A percentile compares a stretch with the other conserved stretches of the same genome.
These are phyloP conservation scores for Blepharisma stoltei DNA, from an alignment of 73 alveolate species.

Conservation along the genomic window DNA sequence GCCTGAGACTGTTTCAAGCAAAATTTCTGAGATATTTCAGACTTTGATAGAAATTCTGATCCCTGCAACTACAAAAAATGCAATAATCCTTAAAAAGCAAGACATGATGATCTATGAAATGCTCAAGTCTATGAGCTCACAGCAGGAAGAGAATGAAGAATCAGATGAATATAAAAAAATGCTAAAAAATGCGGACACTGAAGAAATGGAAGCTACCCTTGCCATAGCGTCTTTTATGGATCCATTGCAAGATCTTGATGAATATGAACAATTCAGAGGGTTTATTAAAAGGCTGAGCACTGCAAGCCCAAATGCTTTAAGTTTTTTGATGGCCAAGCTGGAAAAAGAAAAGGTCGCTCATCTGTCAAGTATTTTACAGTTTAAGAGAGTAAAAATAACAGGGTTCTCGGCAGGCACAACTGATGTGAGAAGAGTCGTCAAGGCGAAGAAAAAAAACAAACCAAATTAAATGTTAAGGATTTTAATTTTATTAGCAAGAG, in stretches of 20 bases:
- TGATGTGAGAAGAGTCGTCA: not conserved
- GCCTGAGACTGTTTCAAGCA: not conserved
- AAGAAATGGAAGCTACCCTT: slow-evolving; percentile 27
- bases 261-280: not conserved
- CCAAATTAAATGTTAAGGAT: too few species aligned
- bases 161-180: not conserved
- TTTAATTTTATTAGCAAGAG: too few species aligned
- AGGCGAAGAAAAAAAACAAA: not conserved
- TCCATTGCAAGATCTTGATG: slow-evolving; percentile 19
- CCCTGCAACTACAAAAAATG: too few species aligned
- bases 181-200: not conserved
- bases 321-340: not conserved
- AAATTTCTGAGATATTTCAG: not conserved
- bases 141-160: not conserved
- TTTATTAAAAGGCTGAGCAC: not conserved
- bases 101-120: not conserved
- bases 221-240: not conserved
- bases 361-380: not conserved
- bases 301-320: not conserved
- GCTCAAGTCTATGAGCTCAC: not conserved
- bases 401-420: not conserved
- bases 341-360: not conserved
- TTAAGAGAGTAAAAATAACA: not conserved
- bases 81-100: too few species aligned
- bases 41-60: not conserved